Percentiles rank a stretch among this genome's conserved stretches.
phyloP scores from a whole-genome alignment of 176 grass and related monocot genomes.

The Saccharum spontaneum region DNA sequence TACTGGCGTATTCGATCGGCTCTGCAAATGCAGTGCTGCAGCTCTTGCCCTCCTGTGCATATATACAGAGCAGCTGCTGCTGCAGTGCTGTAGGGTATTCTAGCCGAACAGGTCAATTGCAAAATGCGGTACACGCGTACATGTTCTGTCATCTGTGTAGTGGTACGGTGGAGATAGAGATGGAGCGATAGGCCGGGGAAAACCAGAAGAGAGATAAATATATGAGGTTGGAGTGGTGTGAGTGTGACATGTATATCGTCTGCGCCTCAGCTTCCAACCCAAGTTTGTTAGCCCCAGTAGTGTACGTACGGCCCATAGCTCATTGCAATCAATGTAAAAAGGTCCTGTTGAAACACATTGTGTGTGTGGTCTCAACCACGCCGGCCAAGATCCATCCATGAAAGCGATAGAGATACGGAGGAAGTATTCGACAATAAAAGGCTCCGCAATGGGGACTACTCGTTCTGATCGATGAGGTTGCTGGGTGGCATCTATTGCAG shows the following conservation, averaged over 20 bases:
- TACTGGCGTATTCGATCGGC: too few relatives aligned
- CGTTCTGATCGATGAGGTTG: neutral
- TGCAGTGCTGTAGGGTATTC: too few relatives aligned
- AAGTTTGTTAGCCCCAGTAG: neutral
- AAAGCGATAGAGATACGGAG: conserved; percentile 37
- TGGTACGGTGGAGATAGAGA: too few relatives aligned
- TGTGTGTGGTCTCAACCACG: neutral
- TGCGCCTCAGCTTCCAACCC: neutral
- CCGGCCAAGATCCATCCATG: conserved; percentile 16
- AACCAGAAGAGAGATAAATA: conserved; percentile 11
- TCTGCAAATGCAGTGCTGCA: too few relatives aligned
- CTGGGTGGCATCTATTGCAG: neutral
- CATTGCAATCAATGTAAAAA: conserved; percentile 50
- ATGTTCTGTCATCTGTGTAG: too few relatives aligned
- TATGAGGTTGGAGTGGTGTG: neutral
- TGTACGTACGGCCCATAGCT: neutral
- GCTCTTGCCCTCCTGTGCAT: too few relatives aligned
- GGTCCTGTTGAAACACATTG: conserved; percentile 26
- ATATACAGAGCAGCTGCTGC: too few relatives aligned
- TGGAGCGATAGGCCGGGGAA: neutral
- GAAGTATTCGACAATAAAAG: neutral
- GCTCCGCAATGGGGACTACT: neutral
- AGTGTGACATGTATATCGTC: neutral
- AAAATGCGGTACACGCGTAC: too few relatives aligned
- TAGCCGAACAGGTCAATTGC: too few relatives aligned